Conservation (phyloP, 2,329 filamentous ascomycete genomes). For the Zymoseptoria brevis region DNA sequence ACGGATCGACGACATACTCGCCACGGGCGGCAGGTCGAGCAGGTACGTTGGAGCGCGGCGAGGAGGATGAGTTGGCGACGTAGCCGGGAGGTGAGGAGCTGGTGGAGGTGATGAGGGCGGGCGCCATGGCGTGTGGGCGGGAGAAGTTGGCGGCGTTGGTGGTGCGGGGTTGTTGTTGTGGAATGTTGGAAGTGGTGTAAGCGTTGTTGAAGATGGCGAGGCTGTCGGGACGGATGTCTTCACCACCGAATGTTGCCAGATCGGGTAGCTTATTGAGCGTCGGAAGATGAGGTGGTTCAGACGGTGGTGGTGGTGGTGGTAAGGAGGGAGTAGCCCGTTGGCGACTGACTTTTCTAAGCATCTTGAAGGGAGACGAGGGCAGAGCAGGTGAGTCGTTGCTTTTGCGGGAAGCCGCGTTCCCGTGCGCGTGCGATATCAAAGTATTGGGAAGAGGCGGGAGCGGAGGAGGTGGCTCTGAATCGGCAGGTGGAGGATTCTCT, state of each 20-base stretch:
- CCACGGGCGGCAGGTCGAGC: conserved; percentile 33
- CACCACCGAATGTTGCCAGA: conserved; percentile 53
- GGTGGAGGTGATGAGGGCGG: conserved; percentile 13
- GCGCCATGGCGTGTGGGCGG: conserved; percentile 19
- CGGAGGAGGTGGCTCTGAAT: background rate
- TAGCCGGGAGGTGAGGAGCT: conserved; percentile 23
- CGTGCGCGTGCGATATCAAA: conserved; percentile 8
- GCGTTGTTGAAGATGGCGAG: conserved; percentile 47
- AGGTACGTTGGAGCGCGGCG: conserved; percentile 8
- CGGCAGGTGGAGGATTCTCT: too few relatives aligned
- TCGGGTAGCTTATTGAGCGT: conserved; percentile 37
- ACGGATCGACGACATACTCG: conserved; percentile 65
- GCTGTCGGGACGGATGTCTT: conserved; percentile 54
- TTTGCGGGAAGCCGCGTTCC: conserved; percentile 1
- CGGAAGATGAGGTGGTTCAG: conserved; percentile 42
- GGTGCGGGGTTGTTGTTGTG: conserved; percentile 41
- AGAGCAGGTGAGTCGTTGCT: background rate
- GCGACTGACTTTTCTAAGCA: conserved; percentile 7
- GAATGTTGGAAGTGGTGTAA: conserved; percentile 26
- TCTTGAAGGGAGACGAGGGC: background rate
- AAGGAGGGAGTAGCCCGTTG: too few relatives aligned
- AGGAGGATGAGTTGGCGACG: conserved; percentile 18
- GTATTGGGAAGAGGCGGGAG: conserved; percentile 10
- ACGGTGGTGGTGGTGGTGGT: too few relatives aligned
- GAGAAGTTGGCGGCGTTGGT: conserved; percentile 27